These are phyloP conservation scores for Dactylellina cionopaga DNA, from an alignment of 2,329 filamentous ascomycete species.

Conservation along the genomic window DNA sequence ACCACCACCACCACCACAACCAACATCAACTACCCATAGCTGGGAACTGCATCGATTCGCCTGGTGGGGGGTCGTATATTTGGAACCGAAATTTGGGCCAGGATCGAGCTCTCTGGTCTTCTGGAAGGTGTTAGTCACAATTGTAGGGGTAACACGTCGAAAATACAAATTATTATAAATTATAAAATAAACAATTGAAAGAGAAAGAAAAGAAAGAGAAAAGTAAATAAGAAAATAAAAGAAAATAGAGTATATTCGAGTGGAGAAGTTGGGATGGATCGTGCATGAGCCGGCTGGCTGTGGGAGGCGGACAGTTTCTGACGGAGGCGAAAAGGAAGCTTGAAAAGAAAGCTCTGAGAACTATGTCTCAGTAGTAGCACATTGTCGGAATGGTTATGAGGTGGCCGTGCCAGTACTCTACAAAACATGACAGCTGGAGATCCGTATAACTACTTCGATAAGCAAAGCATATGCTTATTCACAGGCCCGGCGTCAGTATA, in stretches of 20 bases:
- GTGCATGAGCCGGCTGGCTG: too few species aligned
- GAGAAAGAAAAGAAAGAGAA: conserved; percentile 2
- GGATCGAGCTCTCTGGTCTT: conserved; percentile 16
- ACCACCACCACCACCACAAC: background rate
- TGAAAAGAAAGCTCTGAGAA: background rate
- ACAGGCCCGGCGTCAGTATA: too few species aligned
- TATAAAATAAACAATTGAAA: background rate
- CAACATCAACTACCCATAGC: background rate
- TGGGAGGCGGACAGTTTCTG: conserved; percentile 7
- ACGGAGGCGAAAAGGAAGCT: conserved; percentile 3
- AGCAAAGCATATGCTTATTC: too few species aligned
- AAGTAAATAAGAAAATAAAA: too few species aligned
- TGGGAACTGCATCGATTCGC: too few species aligned
- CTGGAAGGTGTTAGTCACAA: conserved; percentile 32
- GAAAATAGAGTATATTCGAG: too few species aligned
- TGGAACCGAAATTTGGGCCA: conserved; percentile 46
- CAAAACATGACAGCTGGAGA: background rate
- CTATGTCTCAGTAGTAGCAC: conserved; percentile 42
- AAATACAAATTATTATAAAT: background rate
- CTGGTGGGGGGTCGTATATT: conserved; percentile 24
- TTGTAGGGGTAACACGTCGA: conserved; percentile 32
- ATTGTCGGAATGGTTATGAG: too few species aligned
- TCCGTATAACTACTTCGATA: too few species aligned
- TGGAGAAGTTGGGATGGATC: too few species aligned
- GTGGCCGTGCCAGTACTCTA: conserved; percentile 24